Percentiles rank a stretch among this genome's conserved stretches.
Conservation (phyloP, 164 flowering plant species). For the Piper betle region DNA sequence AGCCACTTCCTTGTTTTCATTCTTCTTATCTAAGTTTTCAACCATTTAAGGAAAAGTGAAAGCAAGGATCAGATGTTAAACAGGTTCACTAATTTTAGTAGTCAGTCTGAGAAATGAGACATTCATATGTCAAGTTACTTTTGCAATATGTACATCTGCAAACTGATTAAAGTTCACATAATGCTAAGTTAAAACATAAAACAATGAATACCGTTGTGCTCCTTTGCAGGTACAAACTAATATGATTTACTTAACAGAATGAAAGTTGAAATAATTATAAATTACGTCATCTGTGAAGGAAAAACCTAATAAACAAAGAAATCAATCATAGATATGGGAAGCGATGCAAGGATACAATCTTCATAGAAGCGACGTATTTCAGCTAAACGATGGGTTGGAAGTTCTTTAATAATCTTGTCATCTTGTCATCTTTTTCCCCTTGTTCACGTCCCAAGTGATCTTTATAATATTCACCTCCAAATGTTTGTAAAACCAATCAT, state of each 20-base stretch:
- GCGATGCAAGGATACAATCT: conserved; percentile 53
- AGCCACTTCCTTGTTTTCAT: conserved; percentile 85
- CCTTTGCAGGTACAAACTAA: too few species aligned
- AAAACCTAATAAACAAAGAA: neutral
- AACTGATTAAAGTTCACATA: too few species aligned
- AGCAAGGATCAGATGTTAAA: neutral
- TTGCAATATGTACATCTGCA: too few species aligned
- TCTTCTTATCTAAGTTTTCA: conserved; percentile 53
- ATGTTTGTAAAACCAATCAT: too few species aligned
- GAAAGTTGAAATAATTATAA: neutral
- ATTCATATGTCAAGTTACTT: too few species aligned
- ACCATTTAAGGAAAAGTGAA: conserved; percentile 1
- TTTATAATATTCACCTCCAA: too few species aligned
- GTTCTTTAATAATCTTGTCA: conserved; percentile 72
- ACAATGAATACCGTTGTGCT: too few species aligned
- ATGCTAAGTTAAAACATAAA: too few species aligned
- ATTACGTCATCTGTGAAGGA: neutral
- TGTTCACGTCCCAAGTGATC: conserved; percentile 8
- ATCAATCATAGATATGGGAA: too few species aligned
- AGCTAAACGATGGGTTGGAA: conserved; percentile 79
- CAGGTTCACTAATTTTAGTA: neutral
- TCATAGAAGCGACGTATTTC: conserved; percentile 82
- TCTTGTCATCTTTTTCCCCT: conserved; percentile 90
- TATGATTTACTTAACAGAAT: neutral
- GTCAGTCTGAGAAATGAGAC: neutral